Evolutionary conservation across 2,329 filamentous ascomycete genomes (phyloP).

Genomic region (Bipolaris victoriae): DNA sequence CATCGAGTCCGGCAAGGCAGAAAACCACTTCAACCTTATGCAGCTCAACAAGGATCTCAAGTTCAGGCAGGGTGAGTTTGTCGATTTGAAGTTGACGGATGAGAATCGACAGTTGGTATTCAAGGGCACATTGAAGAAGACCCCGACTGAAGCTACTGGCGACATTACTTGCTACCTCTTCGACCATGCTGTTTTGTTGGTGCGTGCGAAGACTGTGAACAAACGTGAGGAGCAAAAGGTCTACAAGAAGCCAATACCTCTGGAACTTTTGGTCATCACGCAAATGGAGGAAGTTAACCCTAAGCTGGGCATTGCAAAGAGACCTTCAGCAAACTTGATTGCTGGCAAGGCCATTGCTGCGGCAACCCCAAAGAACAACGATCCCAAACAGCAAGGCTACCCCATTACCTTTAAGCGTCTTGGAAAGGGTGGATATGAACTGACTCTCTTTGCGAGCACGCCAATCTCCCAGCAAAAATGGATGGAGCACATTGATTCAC

Average conservation of each 20-base stretch:
- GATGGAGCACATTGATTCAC: conserved; percentile 92
- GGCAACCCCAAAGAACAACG: conserved; percentile 45
- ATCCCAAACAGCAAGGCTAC: conserved; percentile 72
- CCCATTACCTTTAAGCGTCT: conserved; percentile 96
- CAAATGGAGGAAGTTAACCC: conserved; percentile 98
- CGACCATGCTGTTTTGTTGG: conserved; percentile 91
- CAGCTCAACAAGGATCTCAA: conserved; percentile 90
- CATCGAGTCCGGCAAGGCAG: conserved; percentile 91
- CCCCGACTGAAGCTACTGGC: conserved; percentile 76
- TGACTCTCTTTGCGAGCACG: conserved; percentile 85
- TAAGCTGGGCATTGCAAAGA: conserved; percentile 77
- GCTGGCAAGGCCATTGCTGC: conserved; percentile 58
- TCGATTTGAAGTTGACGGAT: conserved; percentile 93
- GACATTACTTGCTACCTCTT: conserved; percentile 96
- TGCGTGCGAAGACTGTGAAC: conserved; percentile 87
- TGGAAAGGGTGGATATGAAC: conserved; percentile 92
- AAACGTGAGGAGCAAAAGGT: conserved; percentile 95
- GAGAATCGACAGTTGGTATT: conserved; percentile 91
- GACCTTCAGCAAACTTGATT: conserved; percentile 81
- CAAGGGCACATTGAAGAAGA: conserved; percentile 93
- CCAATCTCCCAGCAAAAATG: conserved; percentile 91
- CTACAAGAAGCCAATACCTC: conserved; percentile 91
- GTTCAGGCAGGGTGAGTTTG: conserved; percentile 86
- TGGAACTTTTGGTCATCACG: conserved; percentile 89
- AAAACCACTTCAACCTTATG: conserved; percentile 95